Percentiles rank a stretch among this genome's conserved stretches.
Evolutionary conservation across 768 basidiomycete genomes (phyloP).

Genomic region (Sarcomyxa edulis): DNA sequence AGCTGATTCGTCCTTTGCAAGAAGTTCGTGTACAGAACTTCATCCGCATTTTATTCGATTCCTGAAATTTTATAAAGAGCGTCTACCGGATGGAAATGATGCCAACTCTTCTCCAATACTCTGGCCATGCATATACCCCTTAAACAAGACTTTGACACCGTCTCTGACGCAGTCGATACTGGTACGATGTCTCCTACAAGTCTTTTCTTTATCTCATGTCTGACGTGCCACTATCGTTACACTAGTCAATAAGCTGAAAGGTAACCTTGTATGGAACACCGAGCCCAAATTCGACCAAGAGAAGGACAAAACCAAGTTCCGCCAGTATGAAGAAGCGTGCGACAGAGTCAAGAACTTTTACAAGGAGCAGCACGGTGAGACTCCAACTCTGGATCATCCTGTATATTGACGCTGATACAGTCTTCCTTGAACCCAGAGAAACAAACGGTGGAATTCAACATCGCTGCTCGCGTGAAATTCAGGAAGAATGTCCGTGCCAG

Average conservation of each 20-base stretch:
- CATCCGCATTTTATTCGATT: too few relatives aligned
- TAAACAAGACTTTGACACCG: conserved; percentile 39
- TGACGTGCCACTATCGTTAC: not conserved
- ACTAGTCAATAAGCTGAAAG: conserved; percentile 67
- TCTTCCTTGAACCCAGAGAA: conserved; percentile 57
- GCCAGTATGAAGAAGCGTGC: conserved; percentile 56
- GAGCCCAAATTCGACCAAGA: conserved; percentile 36
- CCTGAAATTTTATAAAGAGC: too few relatives aligned
- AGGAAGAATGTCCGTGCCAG: conserved; percentile 57
- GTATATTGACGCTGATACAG: not conserved
- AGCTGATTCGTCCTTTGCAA: too few relatives aligned
- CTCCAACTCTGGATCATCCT: not conserved
- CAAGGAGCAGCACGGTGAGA: conserved; percentile 56
- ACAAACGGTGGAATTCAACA: conserved; percentile 81
- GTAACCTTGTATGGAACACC: conserved; percentile 42
- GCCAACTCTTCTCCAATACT: too few relatives aligned
- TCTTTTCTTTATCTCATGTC: not conserved
- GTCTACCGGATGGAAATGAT: too few relatives aligned
- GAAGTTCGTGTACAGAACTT: too few relatives aligned
- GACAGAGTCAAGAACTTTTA: conserved; percentile 63
- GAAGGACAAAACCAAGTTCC: conserved; percentile 55
- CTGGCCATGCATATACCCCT: too few relatives aligned
- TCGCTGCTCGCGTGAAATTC: conserved; percentile 69
- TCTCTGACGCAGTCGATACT: conserved; percentile 44
- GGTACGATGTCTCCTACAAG: conserved; percentile 21